Evolutionary conservation across 495 filamentous ascomycete genomes (phyloP).

Genomic region (Apiosordaria backusii): DNA sequence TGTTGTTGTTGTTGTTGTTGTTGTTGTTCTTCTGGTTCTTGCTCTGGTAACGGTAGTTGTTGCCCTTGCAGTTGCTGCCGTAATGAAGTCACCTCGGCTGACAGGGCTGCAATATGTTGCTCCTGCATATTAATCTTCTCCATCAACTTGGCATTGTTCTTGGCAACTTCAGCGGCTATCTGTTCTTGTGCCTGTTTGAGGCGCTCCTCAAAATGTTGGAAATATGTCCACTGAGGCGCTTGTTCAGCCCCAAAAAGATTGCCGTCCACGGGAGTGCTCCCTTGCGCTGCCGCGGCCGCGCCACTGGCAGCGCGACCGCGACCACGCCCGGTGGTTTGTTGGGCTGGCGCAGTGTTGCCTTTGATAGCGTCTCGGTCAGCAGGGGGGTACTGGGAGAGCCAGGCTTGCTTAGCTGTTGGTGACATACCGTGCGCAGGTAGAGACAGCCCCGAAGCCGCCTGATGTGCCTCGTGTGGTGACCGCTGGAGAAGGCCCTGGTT

Average conservation of each 20-base stretch:
- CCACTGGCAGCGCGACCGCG: constrained; percentile 27
- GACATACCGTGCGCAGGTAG: constrained; percentile 40
- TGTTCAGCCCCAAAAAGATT: constrained; percentile 43
- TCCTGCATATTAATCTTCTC: constrained; percentile 45
- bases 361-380: constrained; percentile 47
- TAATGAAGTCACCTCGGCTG: constrained; percentile 25
- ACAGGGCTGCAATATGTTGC: constrained; percentile 23
- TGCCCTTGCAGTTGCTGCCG: constrained; percentile 17
- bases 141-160: constrained; percentile 27
- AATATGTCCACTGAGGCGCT: constrained; percentile 46
- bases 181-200: constrained; percentile 39
- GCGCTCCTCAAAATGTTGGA: constrained; percentile 48
- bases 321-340: constrained; percentile 27
- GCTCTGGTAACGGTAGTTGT: not conserved
- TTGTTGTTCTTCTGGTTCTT: constrained; percentile 1
- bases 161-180: constrained; percentile 21
- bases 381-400: constrained; percentile 44
- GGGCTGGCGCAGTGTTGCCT: constrained; percentile 32
- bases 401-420: constrained; percentile 31
- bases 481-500: constrained; percentile 39
- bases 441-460: constrained; percentile 34
- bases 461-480: constrained; percentile 29
- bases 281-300: constrained; percentile 27
- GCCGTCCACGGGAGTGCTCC: constrained; percentile 35
- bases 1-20: constrained; percentile 17